Evolutionary conservation across 805 yeast species (phyloP).

Genomic region (Sugiyamaella lignohabitans): DNA sequence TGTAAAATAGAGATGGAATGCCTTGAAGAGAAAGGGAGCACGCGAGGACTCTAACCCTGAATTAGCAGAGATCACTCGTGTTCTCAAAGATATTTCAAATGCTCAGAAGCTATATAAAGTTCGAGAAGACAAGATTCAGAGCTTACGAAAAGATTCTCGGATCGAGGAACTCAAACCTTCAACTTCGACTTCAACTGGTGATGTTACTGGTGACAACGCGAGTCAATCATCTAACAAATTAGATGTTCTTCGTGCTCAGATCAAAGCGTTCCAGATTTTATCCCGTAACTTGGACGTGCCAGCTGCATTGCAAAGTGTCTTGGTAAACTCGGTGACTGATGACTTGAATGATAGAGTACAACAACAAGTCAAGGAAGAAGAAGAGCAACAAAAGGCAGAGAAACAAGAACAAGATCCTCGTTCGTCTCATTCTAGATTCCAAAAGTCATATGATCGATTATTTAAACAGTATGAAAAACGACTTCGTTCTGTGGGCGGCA

Average conservation of each 20-base stretch:
- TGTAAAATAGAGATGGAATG: conserved; percentile 28
- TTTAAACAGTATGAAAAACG: conserved; percentile 1
- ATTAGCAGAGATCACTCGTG: conserved; percentile 27
- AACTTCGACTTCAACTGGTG: not conserved
- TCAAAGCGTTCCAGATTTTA: conserved; percentile 61
- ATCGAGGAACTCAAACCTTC: not conserved
- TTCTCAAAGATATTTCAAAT: conserved; percentile 23
- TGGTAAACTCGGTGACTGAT: conserved; percentile 21
- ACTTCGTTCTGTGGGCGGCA: conserved; percentile 17
- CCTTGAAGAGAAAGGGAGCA: conserved; percentile 26
- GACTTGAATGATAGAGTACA: not conserved
- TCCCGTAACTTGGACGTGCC: conserved; percentile 52
- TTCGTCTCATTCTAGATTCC: not conserved
- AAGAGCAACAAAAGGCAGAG: not conserved
- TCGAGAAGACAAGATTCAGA: conserved; percentile 18
- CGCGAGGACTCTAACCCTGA: conserved; percentile 26
- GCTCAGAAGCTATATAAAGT: conserved; percentile 27
- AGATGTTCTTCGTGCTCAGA: conserved; percentile 59
- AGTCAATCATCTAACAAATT: no score
- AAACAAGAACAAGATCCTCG: not conserved
- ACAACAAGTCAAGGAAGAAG: not conserved
- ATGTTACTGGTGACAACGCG: no score
- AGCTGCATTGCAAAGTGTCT: conserved; percentile 41
- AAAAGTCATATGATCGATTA: not conserved
- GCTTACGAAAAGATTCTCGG: conserved; percentile 10